Conservation (phyloP, 202 grass and related monocot genomes). For the Musa balbisiana region DNA sequence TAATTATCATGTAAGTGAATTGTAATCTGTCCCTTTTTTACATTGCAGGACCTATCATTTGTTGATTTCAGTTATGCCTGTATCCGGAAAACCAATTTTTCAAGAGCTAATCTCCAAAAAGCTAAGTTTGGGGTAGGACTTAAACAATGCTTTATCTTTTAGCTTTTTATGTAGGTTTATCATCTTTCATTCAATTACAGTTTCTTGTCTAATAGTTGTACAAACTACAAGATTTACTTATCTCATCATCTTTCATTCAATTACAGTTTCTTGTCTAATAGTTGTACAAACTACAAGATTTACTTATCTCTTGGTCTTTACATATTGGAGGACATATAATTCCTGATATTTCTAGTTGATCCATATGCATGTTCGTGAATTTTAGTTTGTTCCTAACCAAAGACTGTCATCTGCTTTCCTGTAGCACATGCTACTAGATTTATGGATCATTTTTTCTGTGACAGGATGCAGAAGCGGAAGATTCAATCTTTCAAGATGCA, state of each 20-base stretch:
- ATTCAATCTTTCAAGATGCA: conserved; percentile 51
- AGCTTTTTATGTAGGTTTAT: conserved; percentile 3
- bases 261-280: not conserved
- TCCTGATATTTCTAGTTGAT: not conserved
- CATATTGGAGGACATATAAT: not conserved
- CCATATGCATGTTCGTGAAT: not conserved
- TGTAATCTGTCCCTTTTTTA: conserved; percentile 7
- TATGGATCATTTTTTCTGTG: conserved; percentile 9
- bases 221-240: not conserved
- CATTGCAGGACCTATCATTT: conserved; percentile 58
- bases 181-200: not conserved
- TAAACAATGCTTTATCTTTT: conserved; percentile 3
- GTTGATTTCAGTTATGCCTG: conserved; percentile 82
- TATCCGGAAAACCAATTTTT: conserved; percentile 68
- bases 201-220: not conserved
- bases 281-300: not conserved
- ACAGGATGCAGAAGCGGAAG: conserved; percentile 62
- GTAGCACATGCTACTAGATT: not conserved
- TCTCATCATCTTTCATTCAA: not conserved
- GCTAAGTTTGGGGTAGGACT: conserved; percentile 71
- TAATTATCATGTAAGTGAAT: not conserved
- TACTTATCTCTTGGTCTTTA: not conserved
- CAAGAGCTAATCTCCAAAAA: conserved; percentile 63
- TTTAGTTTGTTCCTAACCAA: not conserved
- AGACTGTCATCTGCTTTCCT: not conserved